Base-by-base conservation (phyloP, 352 stramenopile species). In the Phytophthora pseudosyringae region DNA sequence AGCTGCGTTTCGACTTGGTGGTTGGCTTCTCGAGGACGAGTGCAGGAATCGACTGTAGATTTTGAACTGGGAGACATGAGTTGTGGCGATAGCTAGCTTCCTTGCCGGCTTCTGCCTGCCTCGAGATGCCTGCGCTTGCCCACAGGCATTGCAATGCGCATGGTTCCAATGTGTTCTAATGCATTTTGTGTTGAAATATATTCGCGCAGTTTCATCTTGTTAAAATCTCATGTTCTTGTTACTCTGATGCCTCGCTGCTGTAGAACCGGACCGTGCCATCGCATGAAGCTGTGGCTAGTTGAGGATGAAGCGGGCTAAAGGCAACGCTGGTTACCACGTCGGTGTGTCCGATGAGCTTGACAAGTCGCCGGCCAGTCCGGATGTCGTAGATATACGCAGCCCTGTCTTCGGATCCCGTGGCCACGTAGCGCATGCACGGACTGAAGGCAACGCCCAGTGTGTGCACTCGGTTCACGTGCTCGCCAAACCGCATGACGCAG, bases 391-490 rank as follows among this genome's bases (percentile, higher is more conserved):
- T 50, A 63, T 95, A 96, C 10, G 77, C 71, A 7, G 72, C 59
- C 4, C 90, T 81, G 56, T 97, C 91, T 69, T 97, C 90, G 1
- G 85, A 96, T 35, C 91, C 91, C 3, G 83, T 93, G 6, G 89
- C 88, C 18, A 97, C 73, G 65, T 96, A 97, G 15, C 91, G 86
- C 87, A 96, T 95, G 73, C 91, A 97, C 3, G 90, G 91, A 47
- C 84, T 95, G 59, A 97, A 97, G 12, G 82, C 76, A 32, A 83
- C 64, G 6, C 83, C 83, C 2, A 96, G 51, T 5, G 67, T 59
- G 28, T 97, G 88, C 13, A 93, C 83, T 50, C 87, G 84, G 71
- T 97, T 96, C 15, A 87, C 67, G 63, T 97, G 90, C 55, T 94
- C 84, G 32, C 72, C 67, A 46, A 97, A 94, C 43, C 77, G 84